Percentiles rank a stretch among this genome's conserved stretches.
phyloP scores from a whole-genome alignment of 1,284 basidiomycete species.

The Mycosarcoma mackinlayi region DNA sequence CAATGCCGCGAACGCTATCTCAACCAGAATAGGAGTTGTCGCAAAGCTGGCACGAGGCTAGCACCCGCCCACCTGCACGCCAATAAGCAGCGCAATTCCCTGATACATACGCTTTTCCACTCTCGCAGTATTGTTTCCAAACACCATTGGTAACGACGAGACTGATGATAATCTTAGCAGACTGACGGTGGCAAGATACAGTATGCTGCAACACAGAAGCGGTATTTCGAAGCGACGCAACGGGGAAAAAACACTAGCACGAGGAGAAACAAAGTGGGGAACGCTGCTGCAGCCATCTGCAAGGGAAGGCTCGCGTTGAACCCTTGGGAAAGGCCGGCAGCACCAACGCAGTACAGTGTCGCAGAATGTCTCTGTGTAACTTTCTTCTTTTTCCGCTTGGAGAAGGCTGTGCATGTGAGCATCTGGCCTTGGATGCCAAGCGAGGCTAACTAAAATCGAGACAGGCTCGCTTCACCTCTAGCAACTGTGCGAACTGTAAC shows the following conservation, averaged over 20 bases:
- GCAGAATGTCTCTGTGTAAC: conserved; percentile 14
- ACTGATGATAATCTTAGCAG: too few relatives aligned
- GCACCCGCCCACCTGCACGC: neutral
- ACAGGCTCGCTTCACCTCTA: too few relatives aligned
- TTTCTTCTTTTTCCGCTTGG: neutral
- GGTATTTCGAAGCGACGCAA: neutral
- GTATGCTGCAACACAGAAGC: neutral
- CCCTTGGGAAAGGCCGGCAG: neutral
- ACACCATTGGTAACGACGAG: too few relatives aligned
- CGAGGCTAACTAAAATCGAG: too few relatives aligned
- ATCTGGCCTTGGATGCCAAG: neutral
- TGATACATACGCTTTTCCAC: too few relatives aligned
- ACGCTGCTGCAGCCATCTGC: conserved; percentile 1
- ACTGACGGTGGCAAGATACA: too few relatives aligned
- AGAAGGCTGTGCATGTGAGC: conserved; percentile 11
- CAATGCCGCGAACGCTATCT: conserved; percentile 5
- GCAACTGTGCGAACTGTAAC: too few relatives aligned
- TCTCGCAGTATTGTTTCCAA: too few relatives aligned
- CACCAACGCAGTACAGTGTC: too few relatives aligned
- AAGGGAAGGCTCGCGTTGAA: conserved; percentile 12
- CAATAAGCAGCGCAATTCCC: neutral
- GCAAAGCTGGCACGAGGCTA: neutral
- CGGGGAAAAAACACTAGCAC: conserved; percentile 1
- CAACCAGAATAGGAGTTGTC: neutral
- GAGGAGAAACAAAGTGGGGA: neutral